A percentile compares a stretch with the other conserved stretches of the same genome.
phyloP scores from a whole-genome alignment of 306 rosid species.

The Malus fusca region DNA sequence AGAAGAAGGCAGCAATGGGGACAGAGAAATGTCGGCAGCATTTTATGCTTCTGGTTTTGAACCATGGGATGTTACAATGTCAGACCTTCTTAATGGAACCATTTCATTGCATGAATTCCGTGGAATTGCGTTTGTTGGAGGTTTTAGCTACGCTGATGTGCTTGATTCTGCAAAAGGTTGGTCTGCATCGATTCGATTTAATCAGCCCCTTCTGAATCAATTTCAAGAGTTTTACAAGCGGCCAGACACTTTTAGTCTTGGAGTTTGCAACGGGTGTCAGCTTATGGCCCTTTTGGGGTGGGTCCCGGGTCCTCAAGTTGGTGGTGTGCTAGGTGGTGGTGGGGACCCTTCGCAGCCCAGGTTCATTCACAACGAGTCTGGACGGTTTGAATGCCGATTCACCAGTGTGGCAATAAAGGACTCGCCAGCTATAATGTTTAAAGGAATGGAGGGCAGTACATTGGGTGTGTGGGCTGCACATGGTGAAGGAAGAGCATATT shows the following conservation, averaged over 20 bases:
- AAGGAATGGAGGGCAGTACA: conserved; percentile 78
- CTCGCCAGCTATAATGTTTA: conserved; percentile 76
- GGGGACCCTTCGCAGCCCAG: conserved; percentile 86
- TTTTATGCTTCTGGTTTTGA: conserved; percentile 75
- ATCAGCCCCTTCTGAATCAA: conserved; percentile 56
- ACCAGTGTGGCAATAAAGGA: conserved; percentile 69
- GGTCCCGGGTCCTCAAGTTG: conserved; percentile 86
- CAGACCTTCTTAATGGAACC: conserved; percentile 67
- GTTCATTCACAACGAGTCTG: conserved; percentile 84
- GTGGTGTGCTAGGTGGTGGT: conserved; percentile 74
- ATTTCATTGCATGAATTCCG: conserved; percentile 55
- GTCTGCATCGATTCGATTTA: conserved; percentile 77
- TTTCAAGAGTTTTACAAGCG: conserved; percentile 83
- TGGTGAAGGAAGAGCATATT: conserved; percentile 86
- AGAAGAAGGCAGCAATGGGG: conserved; percentile 97
- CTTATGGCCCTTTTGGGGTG: conserved; percentile 93
- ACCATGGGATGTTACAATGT: conserved; percentile 87
- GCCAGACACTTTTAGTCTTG: conserved; percentile 80
- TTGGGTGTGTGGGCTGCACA: conserved; percentile 90
- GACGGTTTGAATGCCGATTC: conserved; percentile 89
- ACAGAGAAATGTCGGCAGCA: conserved; percentile 92
- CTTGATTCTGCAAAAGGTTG: conserved; percentile 94
- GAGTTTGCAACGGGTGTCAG: conserved; percentile 95
- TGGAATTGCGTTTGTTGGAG: conserved; percentile 80
- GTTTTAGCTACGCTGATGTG: conserved; percentile 91